Conservation (phyloP, 176 grass and related monocot species). For the Typha latifolia region DNA sequence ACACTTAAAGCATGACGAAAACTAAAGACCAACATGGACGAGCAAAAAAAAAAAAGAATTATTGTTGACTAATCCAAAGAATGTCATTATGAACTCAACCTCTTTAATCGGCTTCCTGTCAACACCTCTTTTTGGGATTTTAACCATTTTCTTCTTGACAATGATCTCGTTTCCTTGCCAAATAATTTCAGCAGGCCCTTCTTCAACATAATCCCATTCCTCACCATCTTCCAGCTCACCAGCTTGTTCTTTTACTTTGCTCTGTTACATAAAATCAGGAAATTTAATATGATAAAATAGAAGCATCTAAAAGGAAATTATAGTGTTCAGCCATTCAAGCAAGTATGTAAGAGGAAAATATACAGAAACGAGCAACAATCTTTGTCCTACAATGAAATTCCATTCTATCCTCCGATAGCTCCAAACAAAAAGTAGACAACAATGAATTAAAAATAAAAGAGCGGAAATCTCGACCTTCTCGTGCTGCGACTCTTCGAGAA, state of each 20-base stretch:
- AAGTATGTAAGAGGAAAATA: too few relatives aligned
- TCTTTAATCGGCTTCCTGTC: conserved; percentile 30
- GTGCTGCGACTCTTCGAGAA: conserved; percentile 19
- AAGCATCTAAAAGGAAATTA: too few relatives aligned
- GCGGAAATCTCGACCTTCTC: conserved; percentile 24
- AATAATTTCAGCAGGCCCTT: conserved; percentile 79
- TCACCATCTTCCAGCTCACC: conserved; percentile 32
- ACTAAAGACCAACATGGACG: not conserved
- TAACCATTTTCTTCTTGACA: conserved; percentile 92
- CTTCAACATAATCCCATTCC: conserved; percentile 92
- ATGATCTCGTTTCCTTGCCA: conserved; percentile 95
- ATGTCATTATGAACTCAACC: conserved; percentile 30
- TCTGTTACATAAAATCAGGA: conserved; percentile 23
- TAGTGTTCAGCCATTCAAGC: too few relatives aligned
- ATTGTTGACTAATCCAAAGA: not conserved
- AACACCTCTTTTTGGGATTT: conserved; percentile 51
- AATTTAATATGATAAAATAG: not conserved
- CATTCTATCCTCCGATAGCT: too few relatives aligned
- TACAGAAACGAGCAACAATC: too few relatives aligned
- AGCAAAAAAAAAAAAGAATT: not conserved
- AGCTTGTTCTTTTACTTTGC: conserved; percentile 28
- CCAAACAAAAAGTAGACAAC: conserved; percentile 1
- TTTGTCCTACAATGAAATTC: too few relatives aligned
- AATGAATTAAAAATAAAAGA: not conserved
- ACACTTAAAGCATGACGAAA: conserved; percentile 3